A percentile compares a stretch with the other conserved stretches of the same genome.
These are phyloP conservation scores for Eucalyptus rudis DNA, from an alignment of 345 rosid species.

Conservation along the genomic window DNA sequence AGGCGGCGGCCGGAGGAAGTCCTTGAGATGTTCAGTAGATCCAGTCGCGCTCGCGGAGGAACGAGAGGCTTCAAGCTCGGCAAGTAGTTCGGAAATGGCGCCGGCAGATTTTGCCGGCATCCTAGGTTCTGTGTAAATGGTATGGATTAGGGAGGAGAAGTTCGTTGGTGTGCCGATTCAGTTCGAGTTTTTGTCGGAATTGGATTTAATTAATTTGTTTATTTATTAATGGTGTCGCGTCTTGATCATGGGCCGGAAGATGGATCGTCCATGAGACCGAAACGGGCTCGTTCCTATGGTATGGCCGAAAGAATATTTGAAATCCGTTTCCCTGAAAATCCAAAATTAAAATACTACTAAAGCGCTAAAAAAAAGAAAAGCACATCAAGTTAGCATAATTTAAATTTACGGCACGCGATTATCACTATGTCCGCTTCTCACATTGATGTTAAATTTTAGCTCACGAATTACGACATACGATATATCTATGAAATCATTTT, in stretches of 20 bases:
- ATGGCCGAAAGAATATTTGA: background rate
- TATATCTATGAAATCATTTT: accelerated
- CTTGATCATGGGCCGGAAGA: background rate
- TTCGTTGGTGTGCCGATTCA: background rate
- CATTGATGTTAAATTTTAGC: background rate
- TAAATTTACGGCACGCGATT: accelerated
- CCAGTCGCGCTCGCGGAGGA: background rate
- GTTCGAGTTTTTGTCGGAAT: background rate
- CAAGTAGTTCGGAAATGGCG: background rate
- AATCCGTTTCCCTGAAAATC: background rate
- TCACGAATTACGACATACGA: accelerated
- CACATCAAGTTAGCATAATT: background rate
- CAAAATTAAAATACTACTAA: background rate
- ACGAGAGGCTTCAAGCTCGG: background rate
- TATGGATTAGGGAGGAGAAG: background rate
- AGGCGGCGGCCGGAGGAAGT: background rate
- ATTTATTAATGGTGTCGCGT: background rate
- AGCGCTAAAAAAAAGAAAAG: background rate
- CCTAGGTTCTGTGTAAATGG: background rate
- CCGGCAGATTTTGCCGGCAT: background rate
- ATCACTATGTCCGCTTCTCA: background rate
- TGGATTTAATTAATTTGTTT: background rate
- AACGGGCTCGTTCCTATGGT: background rate
- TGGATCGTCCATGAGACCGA: background rate
- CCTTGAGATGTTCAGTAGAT: background rate